phyloP scores from a whole-genome alignment of 768 basidiomycete species.

The Calvatia gigantea region DNA sequence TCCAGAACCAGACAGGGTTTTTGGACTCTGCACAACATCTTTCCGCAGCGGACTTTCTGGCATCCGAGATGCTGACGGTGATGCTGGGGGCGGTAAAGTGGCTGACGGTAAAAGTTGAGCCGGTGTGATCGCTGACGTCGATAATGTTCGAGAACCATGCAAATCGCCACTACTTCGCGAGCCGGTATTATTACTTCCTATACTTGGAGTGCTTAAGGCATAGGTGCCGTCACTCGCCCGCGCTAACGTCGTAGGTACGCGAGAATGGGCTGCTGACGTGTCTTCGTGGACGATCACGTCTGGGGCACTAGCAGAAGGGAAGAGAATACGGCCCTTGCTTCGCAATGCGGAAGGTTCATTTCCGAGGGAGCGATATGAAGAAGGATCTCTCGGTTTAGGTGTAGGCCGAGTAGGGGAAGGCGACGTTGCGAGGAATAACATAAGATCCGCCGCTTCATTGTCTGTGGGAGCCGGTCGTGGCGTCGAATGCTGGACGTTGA shows the following conservation, averaged over 20 bases:
- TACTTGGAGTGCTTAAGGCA: slow-evolving; percentile 39
- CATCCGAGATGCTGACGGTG: slow-evolving; percentile 9
- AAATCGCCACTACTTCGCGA: slow-evolving; percentile 14
- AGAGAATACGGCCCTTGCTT: slow-evolving; percentile 64
- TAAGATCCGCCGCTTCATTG: slow-evolving; percentile 82
- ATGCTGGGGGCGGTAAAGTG: slow-evolving; percentile 18
- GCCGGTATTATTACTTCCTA: slow-evolving; percentile 31
- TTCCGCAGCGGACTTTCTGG: slow-evolving; percentile 18
- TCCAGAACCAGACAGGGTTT: slow-evolving; percentile 14
- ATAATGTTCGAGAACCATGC: slow-evolving; percentile 6
- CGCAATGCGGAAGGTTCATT: slow-evolving; percentile 35
- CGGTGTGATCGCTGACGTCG: slow-evolving; percentile 8
- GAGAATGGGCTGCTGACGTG: not conserved
- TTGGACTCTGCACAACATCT: slow-evolving; percentile 11
- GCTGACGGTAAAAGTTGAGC: slow-evolving; percentile 24
- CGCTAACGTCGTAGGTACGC: slow-evolving; percentile 18
- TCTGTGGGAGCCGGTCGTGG: slow-evolving; percentile 61
- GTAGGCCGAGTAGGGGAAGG: slow-evolving; percentile 72
- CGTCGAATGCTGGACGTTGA: slow-evolving; percentile 29
- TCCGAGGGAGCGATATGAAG: slow-evolving; percentile 55
- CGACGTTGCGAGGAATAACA: slow-evolving; percentile 82
- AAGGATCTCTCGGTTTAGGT: slow-evolving; percentile 50
- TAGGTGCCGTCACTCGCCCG: slow-evolving; percentile 41
- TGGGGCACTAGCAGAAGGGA: slow-evolving; percentile 36
- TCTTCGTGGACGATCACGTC: slow-evolving; percentile 5